Base-by-base conservation (phyloP, 306 rosid genomes). In the Crotalaria pallida region DNA sequence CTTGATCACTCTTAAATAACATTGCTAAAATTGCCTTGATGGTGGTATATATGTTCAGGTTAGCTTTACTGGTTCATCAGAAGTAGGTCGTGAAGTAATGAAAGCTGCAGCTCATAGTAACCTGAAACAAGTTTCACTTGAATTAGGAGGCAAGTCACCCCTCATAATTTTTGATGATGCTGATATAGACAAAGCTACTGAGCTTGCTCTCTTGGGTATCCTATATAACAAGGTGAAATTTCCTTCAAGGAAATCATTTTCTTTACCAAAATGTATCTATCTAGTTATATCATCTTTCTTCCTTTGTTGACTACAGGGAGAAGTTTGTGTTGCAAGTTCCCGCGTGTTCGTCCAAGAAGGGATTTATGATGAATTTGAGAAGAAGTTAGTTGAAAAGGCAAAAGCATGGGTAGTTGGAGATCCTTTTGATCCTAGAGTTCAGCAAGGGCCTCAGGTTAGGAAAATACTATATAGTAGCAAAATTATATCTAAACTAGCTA, bases 81-180 rank as follows among this genome's bases (percentile, higher is more conserved):
- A 82, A 21, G 79, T 83, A 15, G 98, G 93, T 1, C 87, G 96
- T 0, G 75, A 81, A 73, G 40, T 90, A 56, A 85, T 90, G 97
- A 67, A 85, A 58, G 96, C 93, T 10, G 93, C 97, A 31, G 93
- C 92, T 22, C 76, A 18, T 27, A 92, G 97, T 77, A 92, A 92
- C 62, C 72, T 92, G 72, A 92, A 92, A 81, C 40, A 72, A 10
- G 85, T 87, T 24, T 86, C 92, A 24, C 88, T 87, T 47, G 98
- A 92, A 80, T 79, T 92, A 69, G 94, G 96, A 72, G 98, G 96
- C 38, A 92, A 92, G 71, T 92, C 96, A 15, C 98, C 98, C 2
- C 90, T 89, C 22, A 13, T 92, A 11, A 84, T 92, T 36, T 92
- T 92, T n/a, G 86, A 92, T 31, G 98, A 92, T 67, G 96, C 94